Evolutionary conservation across 164 flowering plant species (phyloP), one percentile per base, ranked within the genome.

Genomic region (Umbilicus rupestris): DNA sequence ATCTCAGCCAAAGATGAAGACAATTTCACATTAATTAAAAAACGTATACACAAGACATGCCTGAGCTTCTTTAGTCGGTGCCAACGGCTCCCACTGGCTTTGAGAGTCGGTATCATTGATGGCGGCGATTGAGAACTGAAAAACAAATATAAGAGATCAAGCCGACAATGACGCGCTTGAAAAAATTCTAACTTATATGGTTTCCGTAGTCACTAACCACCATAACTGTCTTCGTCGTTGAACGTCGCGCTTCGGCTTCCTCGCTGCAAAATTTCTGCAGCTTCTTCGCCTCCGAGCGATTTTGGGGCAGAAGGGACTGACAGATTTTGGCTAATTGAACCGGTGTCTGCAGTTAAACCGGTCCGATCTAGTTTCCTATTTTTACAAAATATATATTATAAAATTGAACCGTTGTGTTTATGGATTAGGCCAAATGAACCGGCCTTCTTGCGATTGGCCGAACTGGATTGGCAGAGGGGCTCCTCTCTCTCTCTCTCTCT

Each of bases 51-150:
- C 41, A 66, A 37, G 65, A 20, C 68, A 30, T 73, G 66, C 98
- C 96, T 91, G 97, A 69, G 97, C 97, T 88, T 94, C 98, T 81
- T 89, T 91, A 66, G 97, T 85, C 9, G 98, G 98, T 17, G 96
- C 96, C 49, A 91, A 70, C 29, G 93, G 90, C 68, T 94, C 95
- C 95, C 96, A 91, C 45, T 86, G 85, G 41, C 71, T 73, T 72
- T 41, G 76, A 16, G 96, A 80, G 33, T 91, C 93, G 0, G 88
- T 81, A 70, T 94, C 98, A 55, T 94, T 94, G 69, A 94, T 89
- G 35, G 99, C 99, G 12, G 97, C 80, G 62, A 89, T 86, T 66
- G 97, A 85, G 67, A 94, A 94, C 99, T 94, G 89, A 62, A 78
- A 77, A 66, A 37, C 31, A 45, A 3, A 46, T 73, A 5, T 7